phyloP scores from a whole-genome alignment of 1,284 basidiomycete species.

The Mycena sp. region DNA sequence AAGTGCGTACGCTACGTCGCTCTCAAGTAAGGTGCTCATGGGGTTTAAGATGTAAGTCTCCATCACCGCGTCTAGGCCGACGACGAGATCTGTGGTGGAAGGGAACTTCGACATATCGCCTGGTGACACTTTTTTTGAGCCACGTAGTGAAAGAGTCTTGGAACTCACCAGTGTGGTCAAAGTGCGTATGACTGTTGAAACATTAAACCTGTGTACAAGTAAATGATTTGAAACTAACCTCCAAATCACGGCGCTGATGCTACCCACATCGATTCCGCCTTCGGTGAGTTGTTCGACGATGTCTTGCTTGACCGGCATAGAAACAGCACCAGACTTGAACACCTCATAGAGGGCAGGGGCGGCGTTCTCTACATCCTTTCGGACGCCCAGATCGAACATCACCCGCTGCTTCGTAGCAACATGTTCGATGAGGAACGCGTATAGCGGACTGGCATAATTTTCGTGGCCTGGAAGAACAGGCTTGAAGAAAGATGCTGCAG shows the following conservation, averaged over 20 bases:
- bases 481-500: slow-evolving; percentile 9
- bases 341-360: neutral
- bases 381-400: slow-evolving; percentile 5
- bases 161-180: slow-evolving; percentile 27
- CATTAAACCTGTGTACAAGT: neutral
- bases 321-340: neutral
- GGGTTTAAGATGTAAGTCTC: slow-evolving; percentile 11
- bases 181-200: slow-evolving; percentile 25
- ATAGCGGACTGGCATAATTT: slow-evolving; percentile 19
- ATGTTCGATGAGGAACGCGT: slow-evolving; percentile 12
- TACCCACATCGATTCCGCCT: too few relatives aligned
- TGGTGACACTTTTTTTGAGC: neutral
- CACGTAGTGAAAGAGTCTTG: neutral
- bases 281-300: neutral
- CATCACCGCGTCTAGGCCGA: slow-evolving; percentile 16
- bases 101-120: slow-evolving; percentile 32
- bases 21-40: slow-evolving; percentile 20
- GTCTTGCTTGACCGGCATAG: neutral
- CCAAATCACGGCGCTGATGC: slow-evolving; percentile 38
- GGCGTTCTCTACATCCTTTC: slow-evolving; percentile 1
- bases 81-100: slow-evolving; percentile 23
- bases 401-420: neutral
- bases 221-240: slow-evolving; percentile 1
- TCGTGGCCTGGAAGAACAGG: slow-evolving; percentile 30
- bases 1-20: slow-evolving; percentile 23